Base-by-base conservation (phyloP, 1,284 basidiomycete genomes). In the Cronartium quercuum region DNA sequence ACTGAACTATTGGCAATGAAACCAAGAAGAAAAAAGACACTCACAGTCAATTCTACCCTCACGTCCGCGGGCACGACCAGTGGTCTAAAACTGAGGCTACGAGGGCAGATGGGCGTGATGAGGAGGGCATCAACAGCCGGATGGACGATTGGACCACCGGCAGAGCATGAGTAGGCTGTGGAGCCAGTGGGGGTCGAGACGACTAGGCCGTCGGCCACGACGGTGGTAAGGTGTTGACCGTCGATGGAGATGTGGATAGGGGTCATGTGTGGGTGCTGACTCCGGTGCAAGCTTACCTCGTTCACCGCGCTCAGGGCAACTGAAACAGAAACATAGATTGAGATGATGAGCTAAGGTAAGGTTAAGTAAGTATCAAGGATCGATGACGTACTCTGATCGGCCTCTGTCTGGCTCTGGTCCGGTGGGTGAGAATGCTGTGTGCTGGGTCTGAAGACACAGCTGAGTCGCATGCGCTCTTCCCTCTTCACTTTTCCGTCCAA, bases 231-330 rank as follows among this genome's bases (percentile, higher is more conserved):
- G 83, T 96, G 92, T 80, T 95, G 91, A 0, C 90, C 92, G 79
- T 98, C 91, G n/a, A 96, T 93, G 81, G 87, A 96, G 9, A 93
- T 91, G 80, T 98, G 93, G 75, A 98, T 93, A 5, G 91, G 92
- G 76, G 93, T 94, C 68, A 98, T 85, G 80, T 97, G 94, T 0
- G 94, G 91, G 78, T 90, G 91, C 35, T 91, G 87, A 4, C 94
- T 94, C 29, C 94, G 88, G 82, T 98, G 95, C 29, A 98, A 84
- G 10, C 92, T 89, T 70, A 98, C 88, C 83, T 98, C 95, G 80
- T 98, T 98, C 92, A 98, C 95, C 42, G 96, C 92, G 82, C 97
- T 94, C 88, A 66, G 40, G 67, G 13, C 78, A 76, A 29, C 79
- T 78, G 40, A 29, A 64, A 58, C 1, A 15, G 29, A 73, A 21